Evolutionary conservation across 179 eudicot species (phyloP).

Genomic region (Actinidia chinensis): DNA sequence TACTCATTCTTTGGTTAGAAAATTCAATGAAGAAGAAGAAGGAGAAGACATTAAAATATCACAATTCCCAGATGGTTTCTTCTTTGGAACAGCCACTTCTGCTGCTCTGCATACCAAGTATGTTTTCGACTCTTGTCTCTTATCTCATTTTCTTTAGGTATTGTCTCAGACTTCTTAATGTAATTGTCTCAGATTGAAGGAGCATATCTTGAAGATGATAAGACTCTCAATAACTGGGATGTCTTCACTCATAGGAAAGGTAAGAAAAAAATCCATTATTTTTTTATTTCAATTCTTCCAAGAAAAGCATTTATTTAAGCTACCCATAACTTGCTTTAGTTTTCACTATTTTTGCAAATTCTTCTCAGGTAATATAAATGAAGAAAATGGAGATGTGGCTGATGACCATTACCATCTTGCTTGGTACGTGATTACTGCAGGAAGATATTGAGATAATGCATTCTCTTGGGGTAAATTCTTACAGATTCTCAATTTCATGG

Average conservation of each 20-base stretch:
- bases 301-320: background rate
- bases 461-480: constrained; percentile 69
- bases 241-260: constrained; percentile 51
- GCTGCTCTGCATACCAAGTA: constrained; percentile 74
- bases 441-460: constrained; percentile 70
- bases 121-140: background rate
- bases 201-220: constrained; percentile 67
- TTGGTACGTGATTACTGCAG: constrained; percentile 52
- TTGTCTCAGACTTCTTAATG: background rate
- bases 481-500: constrained; percentile 88
- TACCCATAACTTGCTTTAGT: background rate
- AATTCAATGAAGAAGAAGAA: constrained; percentile 21
- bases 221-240: constrained; percentile 71
- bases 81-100: constrained; percentile 69
- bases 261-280: background rate
- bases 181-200: constrained; percentile 56
- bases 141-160: background rate
- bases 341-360: background rate
- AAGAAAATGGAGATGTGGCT: constrained; percentile 60
- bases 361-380: constrained; percentile 45
- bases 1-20: background rate
- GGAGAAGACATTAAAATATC: constrained; percentile 37
- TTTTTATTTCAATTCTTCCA: too few species aligned
- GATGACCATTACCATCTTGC: constrained; percentile 84
- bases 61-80: constrained; percentile 57